phyloP scores from a whole-genome alignment of 768 basidiomycete species.

The Roridomyces roridus region DNA sequence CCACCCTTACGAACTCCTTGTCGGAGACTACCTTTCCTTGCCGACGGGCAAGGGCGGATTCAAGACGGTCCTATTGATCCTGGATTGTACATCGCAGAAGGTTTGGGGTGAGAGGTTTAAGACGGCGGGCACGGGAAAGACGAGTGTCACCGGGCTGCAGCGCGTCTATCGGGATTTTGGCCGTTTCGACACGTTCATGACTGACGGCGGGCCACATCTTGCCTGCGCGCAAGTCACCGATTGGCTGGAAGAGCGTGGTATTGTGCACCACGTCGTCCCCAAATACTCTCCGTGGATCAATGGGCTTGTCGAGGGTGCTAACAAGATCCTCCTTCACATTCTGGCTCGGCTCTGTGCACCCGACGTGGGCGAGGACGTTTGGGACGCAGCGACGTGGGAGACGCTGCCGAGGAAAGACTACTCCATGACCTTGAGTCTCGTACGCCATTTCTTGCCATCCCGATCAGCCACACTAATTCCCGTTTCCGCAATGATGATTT shows the following conservation, averaged over 20 bases:
- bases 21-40: conserved; percentile 34
- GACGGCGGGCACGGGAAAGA: neutral
- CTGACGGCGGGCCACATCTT: conserved; percentile 34
- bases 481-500: no score
- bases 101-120: conserved; percentile 32
- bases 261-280: conserved; percentile 17
- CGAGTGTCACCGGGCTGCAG: conserved; percentile 7
- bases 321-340: conserved; percentile 27
- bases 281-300: conserved; percentile 37
- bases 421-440: no score
- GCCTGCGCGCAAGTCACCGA: conserved; percentile 13
- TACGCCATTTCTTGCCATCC: no score
- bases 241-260: conserved; percentile 15
- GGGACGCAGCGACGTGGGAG: no score
- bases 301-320: conserved; percentile 32
- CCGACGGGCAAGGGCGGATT: conserved; percentile 29
- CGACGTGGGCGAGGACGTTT: conserved; percentile 22
- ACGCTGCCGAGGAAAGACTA: no score
- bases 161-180: conserved; percentile 22
- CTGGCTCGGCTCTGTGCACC: conserved; percentile 28
- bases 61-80: conserved; percentile 21
- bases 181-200: conserved; percentile 26
- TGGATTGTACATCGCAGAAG: conserved; percentile 22
- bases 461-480: no score
- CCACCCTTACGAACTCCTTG: conserved; percentile 34